Percentiles rank a stretch among this genome's conserved stretches.
Conservation (phyloP, 1,284 basidiomycete genomes). For the Sporisorium iseilematis-ciliati region DNA sequence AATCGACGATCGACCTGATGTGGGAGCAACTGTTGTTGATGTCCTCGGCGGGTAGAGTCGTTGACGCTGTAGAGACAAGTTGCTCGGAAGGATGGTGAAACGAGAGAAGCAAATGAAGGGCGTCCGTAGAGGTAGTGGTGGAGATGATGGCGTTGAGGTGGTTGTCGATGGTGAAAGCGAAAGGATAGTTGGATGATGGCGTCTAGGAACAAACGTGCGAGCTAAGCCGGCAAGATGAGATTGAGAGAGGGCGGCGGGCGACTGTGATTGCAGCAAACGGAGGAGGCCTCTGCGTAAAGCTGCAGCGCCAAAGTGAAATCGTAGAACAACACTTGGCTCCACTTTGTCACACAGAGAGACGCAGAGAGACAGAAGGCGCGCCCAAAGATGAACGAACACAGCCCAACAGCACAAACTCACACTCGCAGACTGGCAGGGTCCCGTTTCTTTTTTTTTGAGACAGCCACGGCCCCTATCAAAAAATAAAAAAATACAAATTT, state of each 20-base stretch:
- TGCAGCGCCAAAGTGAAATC: constrained; percentile 8
- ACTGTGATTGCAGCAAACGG: not conserved
- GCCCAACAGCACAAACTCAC: not conserved
- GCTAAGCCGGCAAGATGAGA: not conserved
- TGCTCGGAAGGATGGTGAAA: not conserved
- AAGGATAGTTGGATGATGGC: constrained; percentile 1
- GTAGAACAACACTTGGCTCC: constrained; percentile 22
- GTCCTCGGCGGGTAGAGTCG: not conserved
- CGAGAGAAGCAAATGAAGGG: constrained; percentile 1
- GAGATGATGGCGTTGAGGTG: not conserved
- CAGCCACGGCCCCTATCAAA: constrained; percentile 4
- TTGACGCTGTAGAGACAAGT: not conserved
- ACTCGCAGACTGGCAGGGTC: too few relatives aligned
- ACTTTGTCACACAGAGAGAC: not conserved
- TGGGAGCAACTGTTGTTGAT: not conserved
- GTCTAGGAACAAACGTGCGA: not conserved
- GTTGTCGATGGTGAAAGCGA: constrained; percentile 1
- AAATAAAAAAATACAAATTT: not conserved
- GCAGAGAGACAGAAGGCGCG: too few relatives aligned
- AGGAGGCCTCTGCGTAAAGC: constrained; percentile 9
- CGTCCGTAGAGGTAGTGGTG: not conserved
- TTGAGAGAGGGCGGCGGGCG: not conserved
- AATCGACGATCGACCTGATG: too few relatives aligned
- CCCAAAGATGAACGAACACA: constrained; percentile 1
- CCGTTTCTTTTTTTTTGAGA: constrained; percentile 1